Evolutionary conservation across 176 grass and related monocot species (phyloP).

Genomic region (Rhynchospora tenuis): DNA sequence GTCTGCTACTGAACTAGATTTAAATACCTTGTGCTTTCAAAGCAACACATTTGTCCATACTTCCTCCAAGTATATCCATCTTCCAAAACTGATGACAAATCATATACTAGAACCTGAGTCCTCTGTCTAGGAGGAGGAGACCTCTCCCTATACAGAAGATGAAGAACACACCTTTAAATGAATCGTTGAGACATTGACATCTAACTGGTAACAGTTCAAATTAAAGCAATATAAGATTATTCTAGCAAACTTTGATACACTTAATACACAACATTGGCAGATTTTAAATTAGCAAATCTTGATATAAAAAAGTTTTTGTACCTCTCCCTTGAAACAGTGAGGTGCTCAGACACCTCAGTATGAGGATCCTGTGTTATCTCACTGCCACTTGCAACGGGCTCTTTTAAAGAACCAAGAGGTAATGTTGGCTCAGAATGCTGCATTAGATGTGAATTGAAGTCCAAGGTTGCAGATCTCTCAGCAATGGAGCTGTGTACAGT

Average conservation of each 20-base stretch:
- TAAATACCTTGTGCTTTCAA: constrained; percentile 59
- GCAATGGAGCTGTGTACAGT: neutral
- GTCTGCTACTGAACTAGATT: neutral
- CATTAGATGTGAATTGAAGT: neutral
- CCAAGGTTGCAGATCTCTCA: neutral
- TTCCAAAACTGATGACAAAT: constrained; percentile 18
- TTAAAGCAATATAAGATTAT: neutral
- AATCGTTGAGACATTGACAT: neutral
- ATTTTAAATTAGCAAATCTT: neutral
- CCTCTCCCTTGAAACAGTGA: neutral
- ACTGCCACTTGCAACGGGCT: neutral
- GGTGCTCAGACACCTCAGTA: neutral
- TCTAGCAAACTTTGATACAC: neutral
- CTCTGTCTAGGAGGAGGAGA: neutral
- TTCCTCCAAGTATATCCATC: constrained; percentile 88
- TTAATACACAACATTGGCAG: neutral
- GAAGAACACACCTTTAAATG: neutral
- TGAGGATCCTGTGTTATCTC: neutral
- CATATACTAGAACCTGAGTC: neutral
- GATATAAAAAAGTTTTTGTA: neutral
- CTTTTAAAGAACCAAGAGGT: neutral
- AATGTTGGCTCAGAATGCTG: neutral
- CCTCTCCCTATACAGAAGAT: neutral
- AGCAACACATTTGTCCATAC: constrained; percentile 72
- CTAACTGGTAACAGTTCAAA: neutral